Evolutionary conservation across 495 filamentous ascomycete genomes (phyloP).

Genomic region (Amphirosellinia nigrospora): DNA sequence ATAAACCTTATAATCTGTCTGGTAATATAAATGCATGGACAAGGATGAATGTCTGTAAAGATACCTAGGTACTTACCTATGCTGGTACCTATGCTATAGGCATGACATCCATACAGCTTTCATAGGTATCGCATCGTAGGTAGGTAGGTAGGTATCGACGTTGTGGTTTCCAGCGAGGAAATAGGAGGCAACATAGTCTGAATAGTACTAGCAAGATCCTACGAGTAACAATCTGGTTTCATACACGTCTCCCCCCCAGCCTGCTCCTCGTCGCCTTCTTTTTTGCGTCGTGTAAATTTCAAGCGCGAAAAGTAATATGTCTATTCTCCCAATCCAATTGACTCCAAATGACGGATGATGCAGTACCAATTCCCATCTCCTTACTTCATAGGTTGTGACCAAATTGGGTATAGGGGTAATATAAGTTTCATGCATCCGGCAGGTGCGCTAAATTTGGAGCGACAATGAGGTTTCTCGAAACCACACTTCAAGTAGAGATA

Average conservation of each 20-base stretch:
- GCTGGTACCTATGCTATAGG: not conserved
- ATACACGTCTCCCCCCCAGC: not conserved
- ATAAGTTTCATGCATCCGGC: conserved; percentile 18
- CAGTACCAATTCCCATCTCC: conserved; percentile 9
- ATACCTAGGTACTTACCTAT: not conserved
- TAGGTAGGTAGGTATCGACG: not conserved
- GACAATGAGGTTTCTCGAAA: not conserved
- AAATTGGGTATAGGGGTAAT: conserved; percentile 22
- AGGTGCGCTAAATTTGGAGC: conserved; percentile 25
- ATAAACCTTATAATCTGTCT: not conserved
- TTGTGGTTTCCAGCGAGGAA: not conserved
- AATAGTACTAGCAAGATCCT: not conserved
- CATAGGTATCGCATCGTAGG: not conserved
- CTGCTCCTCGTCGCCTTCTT: not conserved
- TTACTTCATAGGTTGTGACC: conserved; percentile 18
- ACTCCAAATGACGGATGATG: conserved; percentile 16
- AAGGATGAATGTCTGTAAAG: conserved; percentile 1
- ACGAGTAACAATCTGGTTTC: not conserved
- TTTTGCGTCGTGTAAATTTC: not conserved
- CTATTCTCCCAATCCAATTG: not conserved
- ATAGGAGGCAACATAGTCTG: not conserved
- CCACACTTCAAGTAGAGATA: not conserved
- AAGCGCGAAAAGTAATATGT: not conserved
- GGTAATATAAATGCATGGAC: conserved; percentile 7
- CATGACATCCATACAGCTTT: not conserved